Evolutionary conservation across 78 protist species (phyloP), one percentile per base, ranked within the genome.

Genomic region (Dictyostelium brefeldianum): DNA sequence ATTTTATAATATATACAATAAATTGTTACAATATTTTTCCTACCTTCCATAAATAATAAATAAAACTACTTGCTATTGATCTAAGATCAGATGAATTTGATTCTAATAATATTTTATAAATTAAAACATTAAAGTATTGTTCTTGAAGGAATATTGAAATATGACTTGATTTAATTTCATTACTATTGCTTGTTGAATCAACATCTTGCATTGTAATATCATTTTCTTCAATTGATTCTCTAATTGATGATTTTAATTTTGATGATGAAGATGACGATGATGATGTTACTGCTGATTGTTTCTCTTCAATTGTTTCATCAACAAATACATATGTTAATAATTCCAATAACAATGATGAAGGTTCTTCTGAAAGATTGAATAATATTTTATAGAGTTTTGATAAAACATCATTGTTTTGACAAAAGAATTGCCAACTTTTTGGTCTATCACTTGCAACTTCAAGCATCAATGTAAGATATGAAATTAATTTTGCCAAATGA

Each of bases 401-500:
- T 29, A 89, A 47, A 5, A 78, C 79, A 65, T 64, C 83, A 57
- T 89, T 81, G 5, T 77, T 9, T 17, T 10, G 10, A 46, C 74
- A 75, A 51, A 89, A 81, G 56, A 71, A 71, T 57, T 89, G 87
- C 94, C 94, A 89, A 9, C 81, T 78, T 17, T 81, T 29, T 59
- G 94, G 94, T 53, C 94, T 47, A 27, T 69, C 71, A n/a, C 64
- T 70, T 5, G 94, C 94, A 9, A 89, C 94, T 27, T 89, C 82
- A 1, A 89, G 48, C 87, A 89, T 70, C 2, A 22, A 5, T 1
- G 87, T 36, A 14, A 89, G 80, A 57, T 67, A 80, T 8, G 53
- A 36, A 18, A 89, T 81, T 6, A 89, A 48, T 78, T 89, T 89
- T 8, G 79, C 62, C 12, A 70, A 47, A n/a, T 78, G 94, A 56